Base-by-base conservation (phyloP, 768 basidiomycete genomes). In the Fomitopsis serialis region DNA sequence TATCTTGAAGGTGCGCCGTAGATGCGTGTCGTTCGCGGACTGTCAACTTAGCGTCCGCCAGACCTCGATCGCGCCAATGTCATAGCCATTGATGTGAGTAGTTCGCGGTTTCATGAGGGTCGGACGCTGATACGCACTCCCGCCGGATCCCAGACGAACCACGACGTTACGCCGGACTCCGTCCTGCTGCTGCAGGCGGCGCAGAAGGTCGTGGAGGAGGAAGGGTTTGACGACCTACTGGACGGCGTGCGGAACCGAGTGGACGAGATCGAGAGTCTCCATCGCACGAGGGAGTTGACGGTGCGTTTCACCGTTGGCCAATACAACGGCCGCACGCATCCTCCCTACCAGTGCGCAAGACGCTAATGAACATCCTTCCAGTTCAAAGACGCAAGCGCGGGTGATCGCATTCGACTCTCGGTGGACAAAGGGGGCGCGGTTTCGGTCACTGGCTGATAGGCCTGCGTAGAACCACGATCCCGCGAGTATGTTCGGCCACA, bases 261-360 rank as follows among this genome's bases (percentile, higher is more conserved):
- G 37, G 88, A 92, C 66, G 86, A 89, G 68, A 94, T 95, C 61
- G 92, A 95, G 70, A 87, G 85, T 66, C 63, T 92, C 53, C 88
- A 89, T 58, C 77, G 89, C 42, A 91, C 89, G 22, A 72, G 86
- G 53, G 88, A 91, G 68, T 67, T 90, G 55, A 89, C 85, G 42
- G 87, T 89, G 60, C 34, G 79, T 72, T 57, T 50, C 24, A 23
- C 11, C 42, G 29, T 42, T 12, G 3, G 25, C 36, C 45, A 13
- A 42, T 47, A 49, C 46, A 43, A 47, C 13, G 15, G 13, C 15
- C 37, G 37, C 37, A 19, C 15, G 37, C 57, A 25, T 53, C 48
- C 42, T 45, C 13, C 19, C n/a, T n/a, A n/a, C n/a, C n/a, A n/a
- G n/a, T n/a, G n/a, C n/a, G n/a, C n/a, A 17, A 6, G 42, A 29